Percentiles rank a stretch among this genome's conserved stretches.
phyloP scores from a whole-genome alignment of 495 filamentous ascomycete species.

The Neurospora sublineolata region DNA sequence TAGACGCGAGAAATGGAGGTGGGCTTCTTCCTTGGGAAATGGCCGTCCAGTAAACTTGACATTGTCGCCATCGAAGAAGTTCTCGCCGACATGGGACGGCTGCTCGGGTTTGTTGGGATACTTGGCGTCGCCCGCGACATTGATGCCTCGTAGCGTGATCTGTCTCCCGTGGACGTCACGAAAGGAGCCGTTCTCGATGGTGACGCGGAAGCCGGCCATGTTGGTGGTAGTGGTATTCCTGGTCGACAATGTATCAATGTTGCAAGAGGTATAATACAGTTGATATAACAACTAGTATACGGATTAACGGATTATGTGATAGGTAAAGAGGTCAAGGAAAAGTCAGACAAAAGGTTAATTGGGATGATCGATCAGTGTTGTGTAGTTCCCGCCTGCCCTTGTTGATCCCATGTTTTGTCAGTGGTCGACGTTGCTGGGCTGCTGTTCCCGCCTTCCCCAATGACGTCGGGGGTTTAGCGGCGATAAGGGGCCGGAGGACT shows the following conservation, averaged over 20 bases:
- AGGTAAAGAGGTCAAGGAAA: not conserved
- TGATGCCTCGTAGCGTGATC: slow-evolving; percentile 51
- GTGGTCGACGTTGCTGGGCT: not conserved
- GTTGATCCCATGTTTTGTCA: not conserved
- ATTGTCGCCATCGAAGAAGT: slow-evolving; percentile 87
- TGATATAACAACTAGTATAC: not conserved
- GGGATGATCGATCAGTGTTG: not conserved
- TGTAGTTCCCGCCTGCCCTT: not conserved
- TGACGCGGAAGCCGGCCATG: slow-evolving; percentile 47
- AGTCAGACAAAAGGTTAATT: not conserved
- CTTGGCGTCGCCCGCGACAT: slow-evolving; percentile 54
- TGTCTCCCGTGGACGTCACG: slow-evolving; percentile 47
- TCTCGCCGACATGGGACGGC: slow-evolving; percentile 63
- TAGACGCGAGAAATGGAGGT: slow-evolving; percentile 76
- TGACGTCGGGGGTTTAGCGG: not conserved
- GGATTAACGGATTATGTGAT: not conserved
- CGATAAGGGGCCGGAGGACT: not conserved
- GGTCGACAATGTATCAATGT: not conserved
- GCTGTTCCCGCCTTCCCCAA: not conserved
- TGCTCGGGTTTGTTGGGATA: slow-evolving; percentile 63
- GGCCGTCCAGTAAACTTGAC: slow-evolving; percentile 83
- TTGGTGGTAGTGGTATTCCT: not conserved
- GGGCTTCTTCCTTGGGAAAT: slow-evolving; percentile 71
- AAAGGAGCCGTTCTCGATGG: slow-evolving; percentile 74
- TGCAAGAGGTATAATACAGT: not conserved